These are phyloP conservation scores for Lachancea mirantina DNA, from an alignment of 805 yeast species.

Conservation along the genomic window DNA sequence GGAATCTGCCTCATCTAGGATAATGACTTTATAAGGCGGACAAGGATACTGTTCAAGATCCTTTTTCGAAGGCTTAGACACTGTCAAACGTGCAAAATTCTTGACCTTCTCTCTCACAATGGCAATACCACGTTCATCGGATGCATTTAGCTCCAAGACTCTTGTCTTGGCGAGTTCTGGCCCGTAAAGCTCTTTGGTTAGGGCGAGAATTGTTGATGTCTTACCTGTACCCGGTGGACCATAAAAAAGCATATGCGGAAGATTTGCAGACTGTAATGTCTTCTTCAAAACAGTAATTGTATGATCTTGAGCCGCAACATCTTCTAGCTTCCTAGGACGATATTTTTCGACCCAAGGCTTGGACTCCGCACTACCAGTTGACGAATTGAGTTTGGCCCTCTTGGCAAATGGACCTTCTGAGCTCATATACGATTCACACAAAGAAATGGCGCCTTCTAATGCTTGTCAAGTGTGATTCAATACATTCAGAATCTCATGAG, in stretches of 20 bases:
- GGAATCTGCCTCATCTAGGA: conserved; percentile 92
- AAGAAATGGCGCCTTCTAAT: too few species aligned
- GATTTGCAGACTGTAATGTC: conserved; percentile 70
- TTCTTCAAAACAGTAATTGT: conserved; percentile 77
- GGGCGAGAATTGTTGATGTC: conserved; percentile 79
- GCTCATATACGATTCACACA: too few species aligned
- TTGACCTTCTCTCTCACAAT: conserved; percentile 82
- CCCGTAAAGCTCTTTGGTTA: conserved; percentile 73
- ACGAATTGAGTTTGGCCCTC: conserved; percentile 22
- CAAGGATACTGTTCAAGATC: conserved; percentile 78
- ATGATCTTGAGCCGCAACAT: conserved; percentile 86
- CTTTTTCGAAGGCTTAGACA: conserved; percentile 68
- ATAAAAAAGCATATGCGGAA: conserved; percentile 87
- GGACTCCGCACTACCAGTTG: conserved; percentile 22
- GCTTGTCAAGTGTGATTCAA: too few species aligned
- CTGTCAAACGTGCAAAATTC: conserved; percentile 77
- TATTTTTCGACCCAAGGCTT: conserved; percentile 92
- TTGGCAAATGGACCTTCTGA: conserved; percentile 14
- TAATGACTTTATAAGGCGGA: conserved; percentile 91
- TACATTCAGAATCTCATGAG: too few species aligned
- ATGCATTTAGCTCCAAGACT: conserved; percentile 79
- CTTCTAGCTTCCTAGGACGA: conserved; percentile 82
- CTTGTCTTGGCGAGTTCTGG: conserved; percentile 61
- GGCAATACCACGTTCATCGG: conserved; percentile 86
- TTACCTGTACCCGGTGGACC: conserved; percentile 96